Conservation (phyloP, 2,329 filamentous ascomycete species). For the Cercospora canescens region DNA sequence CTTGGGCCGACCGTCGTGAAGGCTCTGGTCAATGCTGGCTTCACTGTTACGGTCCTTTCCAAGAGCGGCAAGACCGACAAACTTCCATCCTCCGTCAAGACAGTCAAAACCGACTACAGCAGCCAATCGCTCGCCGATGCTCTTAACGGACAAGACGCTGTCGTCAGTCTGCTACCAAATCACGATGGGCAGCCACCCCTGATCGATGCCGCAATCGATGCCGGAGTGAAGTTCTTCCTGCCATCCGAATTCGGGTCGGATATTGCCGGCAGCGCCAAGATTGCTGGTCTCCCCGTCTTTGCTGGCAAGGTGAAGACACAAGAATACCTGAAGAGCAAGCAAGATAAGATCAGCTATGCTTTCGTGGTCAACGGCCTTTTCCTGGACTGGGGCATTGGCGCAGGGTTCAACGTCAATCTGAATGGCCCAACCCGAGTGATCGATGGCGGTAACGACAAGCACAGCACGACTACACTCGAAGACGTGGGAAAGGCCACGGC, state of each 20-base stretch:
- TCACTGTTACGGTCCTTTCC: conserved; percentile 51
- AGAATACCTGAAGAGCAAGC: conserved; percentile 37
- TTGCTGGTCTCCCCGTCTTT: conserved; percentile 39
- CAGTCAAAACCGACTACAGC: conserved; percentile 49
- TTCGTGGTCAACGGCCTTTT: conserved; percentile 37
- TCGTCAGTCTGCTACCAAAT: conserved; percentile 30
- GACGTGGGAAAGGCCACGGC: conserved; percentile 38
- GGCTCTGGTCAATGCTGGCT: conserved; percentile 41
- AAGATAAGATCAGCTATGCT: conserved; percentile 37
- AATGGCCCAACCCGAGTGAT: conserved; percentile 35
- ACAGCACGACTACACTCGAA: conserved; percentile 34
- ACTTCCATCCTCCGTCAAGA: conserved; percentile 42
- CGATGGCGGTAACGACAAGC: conserved; percentile 38
- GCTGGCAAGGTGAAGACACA: conserved; percentile 37
- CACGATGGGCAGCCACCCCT: conserved; percentile 31
- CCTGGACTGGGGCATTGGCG: conserved; percentile 39
- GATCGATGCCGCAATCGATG: conserved; percentile 42
- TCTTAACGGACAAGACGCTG: conserved; percentile 38
- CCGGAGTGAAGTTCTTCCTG: conserved; percentile 42
- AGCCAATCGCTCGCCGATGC: conserved; percentile 37
- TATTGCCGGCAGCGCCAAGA: conserved; percentile 33
- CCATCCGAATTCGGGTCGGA: conserved; percentile 44
- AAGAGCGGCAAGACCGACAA: conserved; percentile 40
- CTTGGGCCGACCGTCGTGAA: conserved; percentile 44
- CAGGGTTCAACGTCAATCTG: conserved; percentile 32